These are phyloP conservation scores for Dujonia santamariae DNA, from an alignment of 1,139 yeast genomes.

Conservation along the genomic window DNA sequence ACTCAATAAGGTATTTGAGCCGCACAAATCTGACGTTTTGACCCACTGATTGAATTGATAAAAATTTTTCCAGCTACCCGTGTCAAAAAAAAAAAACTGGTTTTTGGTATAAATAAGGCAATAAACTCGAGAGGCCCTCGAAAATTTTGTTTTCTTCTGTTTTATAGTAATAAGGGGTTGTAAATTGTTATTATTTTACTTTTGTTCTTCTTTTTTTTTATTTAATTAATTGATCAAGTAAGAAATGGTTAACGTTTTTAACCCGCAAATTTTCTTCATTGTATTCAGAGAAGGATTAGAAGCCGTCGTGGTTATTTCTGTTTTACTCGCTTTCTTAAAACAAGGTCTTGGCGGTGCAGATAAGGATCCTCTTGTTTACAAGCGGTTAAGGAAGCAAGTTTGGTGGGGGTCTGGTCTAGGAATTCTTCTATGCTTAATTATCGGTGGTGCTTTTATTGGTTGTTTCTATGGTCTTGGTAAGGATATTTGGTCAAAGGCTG, in stretches of 20 bases:
- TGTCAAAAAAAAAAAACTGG: too few species aligned
- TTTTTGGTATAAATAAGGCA: too few species aligned
- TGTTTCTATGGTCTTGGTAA: constrained; percentile 77
- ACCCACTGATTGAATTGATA: too few species aligned
- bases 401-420: constrained; percentile 79
- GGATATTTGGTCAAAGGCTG: constrained; percentile 82
- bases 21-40: too few species aligned
- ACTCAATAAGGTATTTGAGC: too few species aligned
- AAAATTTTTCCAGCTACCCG: too few species aligned
- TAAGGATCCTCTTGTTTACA: constrained; percentile 53
- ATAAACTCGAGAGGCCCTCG: too few species aligned
- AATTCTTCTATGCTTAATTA: constrained; percentile 63
- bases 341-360: constrained; percentile 66
- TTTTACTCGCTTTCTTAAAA: constrained; percentile 81
- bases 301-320: constrained; percentile 86
- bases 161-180: too few species aligned
- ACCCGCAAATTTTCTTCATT: constrained; percentile 70
- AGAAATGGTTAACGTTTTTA: constrained; percentile 43
- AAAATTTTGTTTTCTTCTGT: too few species aligned
- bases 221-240: not conserved
- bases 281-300: constrained; percentile 89
- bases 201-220: not conserved
- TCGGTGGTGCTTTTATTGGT: constrained; percentile 86
- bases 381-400: constrained; percentile 65
- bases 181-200: not conserved